These are phyloP conservation scores for Dendrobium nobile DNA, from an alignment of 106 monocot genomes.

Conservation along the genomic window DNA sequence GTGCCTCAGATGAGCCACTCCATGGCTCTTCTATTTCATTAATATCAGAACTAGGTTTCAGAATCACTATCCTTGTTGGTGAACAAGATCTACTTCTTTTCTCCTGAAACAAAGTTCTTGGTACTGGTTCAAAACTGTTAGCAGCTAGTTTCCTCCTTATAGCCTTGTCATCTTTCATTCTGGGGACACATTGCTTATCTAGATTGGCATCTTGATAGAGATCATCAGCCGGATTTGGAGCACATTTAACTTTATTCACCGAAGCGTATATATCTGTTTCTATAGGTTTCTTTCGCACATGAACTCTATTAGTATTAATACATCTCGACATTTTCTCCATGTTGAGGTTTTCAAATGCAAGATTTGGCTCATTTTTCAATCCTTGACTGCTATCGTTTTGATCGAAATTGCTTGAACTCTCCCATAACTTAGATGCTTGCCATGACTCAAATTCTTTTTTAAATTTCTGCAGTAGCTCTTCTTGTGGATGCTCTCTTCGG, in stretches of 20 bases:
- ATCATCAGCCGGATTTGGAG: not conserved
- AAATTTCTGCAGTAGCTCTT: conserved; percentile 80
- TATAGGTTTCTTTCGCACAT: not conserved
- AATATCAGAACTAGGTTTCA: conserved; percentile 55
- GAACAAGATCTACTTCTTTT: conserved; percentile 17
- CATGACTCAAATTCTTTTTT: conserved; percentile 86
- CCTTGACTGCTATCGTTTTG: conserved; percentile 1
- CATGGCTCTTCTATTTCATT: conserved; percentile 43
- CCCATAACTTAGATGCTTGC: conserved; percentile 57
- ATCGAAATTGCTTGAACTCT: conserved; percentile 34
- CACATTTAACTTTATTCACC: not conserved
- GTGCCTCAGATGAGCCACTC: conserved; percentile 32
- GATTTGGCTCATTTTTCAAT: conserved; percentile 17
- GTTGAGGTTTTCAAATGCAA: conserved; percentile 48
- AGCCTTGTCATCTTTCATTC: not conserved
- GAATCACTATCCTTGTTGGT: conserved; percentile 69
- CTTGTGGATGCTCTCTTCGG: conserved; percentile 77
- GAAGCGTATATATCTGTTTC: not conserved
- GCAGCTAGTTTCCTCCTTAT: not conserved
- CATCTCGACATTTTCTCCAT: conserved; percentile 46
- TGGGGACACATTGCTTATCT: not conserved
- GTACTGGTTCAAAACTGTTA: not conserved
- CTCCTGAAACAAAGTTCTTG: not conserved
- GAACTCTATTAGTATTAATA: not conserved
- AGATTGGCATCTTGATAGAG: not conserved